Base-by-base conservation (phyloP, 179 eudicot species). In the Carnegiea gigantea region DNA sequence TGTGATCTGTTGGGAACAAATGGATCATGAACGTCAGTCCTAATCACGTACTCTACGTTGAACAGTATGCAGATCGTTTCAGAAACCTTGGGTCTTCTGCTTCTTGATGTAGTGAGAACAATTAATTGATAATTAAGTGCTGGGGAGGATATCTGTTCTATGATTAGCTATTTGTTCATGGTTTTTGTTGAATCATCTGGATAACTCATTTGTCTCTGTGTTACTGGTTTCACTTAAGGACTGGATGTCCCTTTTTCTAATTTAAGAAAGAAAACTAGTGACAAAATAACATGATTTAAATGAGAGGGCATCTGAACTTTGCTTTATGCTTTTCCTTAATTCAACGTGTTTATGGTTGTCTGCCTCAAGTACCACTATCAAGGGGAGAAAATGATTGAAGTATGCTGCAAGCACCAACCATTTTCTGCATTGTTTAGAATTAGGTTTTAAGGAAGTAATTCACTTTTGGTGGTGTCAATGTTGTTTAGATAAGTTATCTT, bases 261-360 rank as follows among this genome's bases (percentile, higher is more conserved):
- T 15, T 9, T 68, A 36, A 62, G 64, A 36, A 51, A 73, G 64
- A 59, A 62, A 21, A 67, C 38, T 68, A 60, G 26, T 82, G 54
- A 18, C 70, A 78, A 9, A 49, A 74, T 53, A 79, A 44, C 62
- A 44, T 13, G 73, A 75, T 59, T 57, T 49, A 43, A 54, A 38
- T 59, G 40, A 82, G 80, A 77, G 54, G 60, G 72, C 40, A 60
- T 62, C 60, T 78, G 73, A 77, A 60, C 9, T 40, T 74, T 10
- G 76, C 76, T 43, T 71, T 21, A 44, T 44, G 15, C 15, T 44
- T 9, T 44, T 44, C 12, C 18, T 24, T 28, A 8, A 7, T 24
- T 62, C 15, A 23, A 62, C 15, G 10, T 62, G 21, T 62, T 62
- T 62, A 5, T 62, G 0, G 38, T 62, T 26, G 18, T 28, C 36